Evolutionary conservation across 352 stramenopile species (phyloP).

Genomic region (Globisporangium recalcitrans): DNA sequence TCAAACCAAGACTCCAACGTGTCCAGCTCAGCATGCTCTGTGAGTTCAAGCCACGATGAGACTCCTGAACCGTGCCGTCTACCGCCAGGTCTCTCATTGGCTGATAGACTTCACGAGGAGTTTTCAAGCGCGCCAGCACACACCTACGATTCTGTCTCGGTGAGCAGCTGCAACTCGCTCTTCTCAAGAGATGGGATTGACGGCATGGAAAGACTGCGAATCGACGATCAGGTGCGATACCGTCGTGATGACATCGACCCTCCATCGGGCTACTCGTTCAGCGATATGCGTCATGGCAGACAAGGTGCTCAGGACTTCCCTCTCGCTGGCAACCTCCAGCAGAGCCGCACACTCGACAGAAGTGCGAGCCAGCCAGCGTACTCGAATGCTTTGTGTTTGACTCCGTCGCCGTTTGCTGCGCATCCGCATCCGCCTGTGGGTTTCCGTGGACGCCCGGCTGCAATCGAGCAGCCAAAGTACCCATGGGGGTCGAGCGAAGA

Average conservation of each 20-base stretch:
- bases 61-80: constrained; percentile 18
- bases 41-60: constrained; percentile 21
- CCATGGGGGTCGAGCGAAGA: constrained; percentile 5
- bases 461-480: constrained; percentile 5
- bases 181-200: constrained; percentile 8
- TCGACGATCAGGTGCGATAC: constrained; percentile 5
- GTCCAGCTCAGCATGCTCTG: constrained; percentile 19
- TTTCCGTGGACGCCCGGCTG: neutral
- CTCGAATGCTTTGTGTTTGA: neutral
- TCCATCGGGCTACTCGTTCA: constrained; percentile 7
- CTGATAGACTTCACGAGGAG: constrained; percentile 78
- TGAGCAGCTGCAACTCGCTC: neutral
- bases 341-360: neutral
- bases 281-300: neutral
- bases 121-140: constrained; percentile 68
- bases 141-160: constrained; percentile 32
- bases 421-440: neutral
- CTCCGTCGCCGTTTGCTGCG: constrained; percentile 2
- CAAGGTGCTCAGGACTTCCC: neutral
- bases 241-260: neutral
- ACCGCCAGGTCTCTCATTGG: constrained; percentile 46
- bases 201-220: constrained; percentile 8
- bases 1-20: constrained; percentile 19
- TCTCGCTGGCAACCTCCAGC: neutral
- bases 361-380: constrained; percentile 10